Evolutionary conservation across 2,329 filamentous ascomycete species (phyloP), one percentile per base, ranked within the genome.

Genomic region (Scedosporium apiospermum): DNA sequence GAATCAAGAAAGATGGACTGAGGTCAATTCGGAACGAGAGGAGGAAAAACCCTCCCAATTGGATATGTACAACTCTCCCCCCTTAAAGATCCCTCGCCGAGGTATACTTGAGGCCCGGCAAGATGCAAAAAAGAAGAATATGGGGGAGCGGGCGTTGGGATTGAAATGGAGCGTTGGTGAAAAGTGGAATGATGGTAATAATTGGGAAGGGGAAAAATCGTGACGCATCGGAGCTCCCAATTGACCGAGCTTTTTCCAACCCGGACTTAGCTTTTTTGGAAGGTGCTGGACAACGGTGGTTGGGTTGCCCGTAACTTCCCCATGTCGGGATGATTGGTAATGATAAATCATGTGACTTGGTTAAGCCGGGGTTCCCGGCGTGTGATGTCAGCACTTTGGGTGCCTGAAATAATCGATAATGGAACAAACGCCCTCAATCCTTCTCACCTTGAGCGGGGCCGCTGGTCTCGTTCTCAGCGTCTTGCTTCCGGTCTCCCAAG

Each of bases 51-150:
- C 53, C 18, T 34, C 53, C 23, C 23, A 49, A 49, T 49, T 49
- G 44, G 18, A 49, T n/a, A 49, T 49, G 18, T 49, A 49, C 44
- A 18, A 78, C 75, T 49, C 44, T 49, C 44, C 44, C 44, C 44
- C 44, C 44, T 21, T 18, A 4, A 49, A 49, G 16, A 6, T 18
- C 44, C 18, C 44, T 21, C 18, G 44, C 44, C 44, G 14, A 21
- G 44, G 44, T 49, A 49, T 21, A 18, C 1, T 18, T 4, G 44
- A 49, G 9, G 6, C 57, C 57, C 18, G 57, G 57, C 42, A 58
- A 58, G n/a, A 42, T 38, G 6, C 12, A 34, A 53, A 38, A 46
- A 21, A 18, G 44, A 21, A 21, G 38, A 21, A 26, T 16, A 51
- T n/a, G 58, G 21, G 23, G 23, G 42, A n/a, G 18, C 7, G 26